Conservation (phyloP, 1,139 yeast genomes). For the Candida labiduridarum region DNA sequence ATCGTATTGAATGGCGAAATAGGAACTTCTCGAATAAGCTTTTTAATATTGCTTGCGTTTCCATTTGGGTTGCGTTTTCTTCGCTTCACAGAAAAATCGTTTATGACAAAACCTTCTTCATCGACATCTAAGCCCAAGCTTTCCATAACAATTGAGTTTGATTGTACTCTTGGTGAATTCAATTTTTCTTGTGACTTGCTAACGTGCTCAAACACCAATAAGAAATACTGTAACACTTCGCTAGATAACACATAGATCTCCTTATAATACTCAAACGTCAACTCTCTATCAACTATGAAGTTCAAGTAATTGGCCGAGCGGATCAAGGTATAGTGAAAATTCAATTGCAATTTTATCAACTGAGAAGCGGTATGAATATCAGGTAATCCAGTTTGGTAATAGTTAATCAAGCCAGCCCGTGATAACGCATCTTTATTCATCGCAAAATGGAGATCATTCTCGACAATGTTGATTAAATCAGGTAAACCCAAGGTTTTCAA, state of each 20-base stretch:
- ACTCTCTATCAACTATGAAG: slow-evolving; percentile 49
- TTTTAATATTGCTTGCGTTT: slow-evolving; percentile 11
- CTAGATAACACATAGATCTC: slow-evolving; percentile 41
- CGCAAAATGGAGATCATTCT: slow-evolving; percentile 38
- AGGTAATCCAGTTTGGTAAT: slow-evolving; percentile 37
- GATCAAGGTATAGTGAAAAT: slow-evolving; percentile 47
- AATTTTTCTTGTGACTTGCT: slow-evolving; percentile 22
- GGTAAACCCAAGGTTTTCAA: slow-evolving; percentile 42
- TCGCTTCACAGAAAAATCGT: slow-evolving; percentile 48
- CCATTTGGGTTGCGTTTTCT: slow-evolving; percentile 22
- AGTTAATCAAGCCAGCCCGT: slow-evolving; percentile 35
- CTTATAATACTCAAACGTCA: slow-evolving; percentile 38
- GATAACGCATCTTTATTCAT: slow-evolving; percentile 26
- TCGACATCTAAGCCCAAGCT: slow-evolving; percentile 40
- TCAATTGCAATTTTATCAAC: slow-evolving; percentile 45
- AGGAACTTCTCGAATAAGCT: slow-evolving; percentile 33
- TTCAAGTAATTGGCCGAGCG: slow-evolving; percentile 49
- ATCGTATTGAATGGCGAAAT: slow-evolving; percentile 45
- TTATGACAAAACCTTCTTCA: slow-evolving; percentile 52
- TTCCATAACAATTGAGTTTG: slow-evolving; percentile 32
- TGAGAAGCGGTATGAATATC: slow-evolving; percentile 45
- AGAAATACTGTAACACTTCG: slow-evolving; percentile 44
- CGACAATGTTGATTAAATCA: slow-evolving; percentile 25
- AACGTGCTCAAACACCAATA: slow-evolving; percentile 40
- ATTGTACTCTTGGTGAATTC: slow-evolving; percentile 21